phyloP scores from a whole-genome alignment of 1,139 yeast species.

The Torulaspora pretoriensis region DNA sequence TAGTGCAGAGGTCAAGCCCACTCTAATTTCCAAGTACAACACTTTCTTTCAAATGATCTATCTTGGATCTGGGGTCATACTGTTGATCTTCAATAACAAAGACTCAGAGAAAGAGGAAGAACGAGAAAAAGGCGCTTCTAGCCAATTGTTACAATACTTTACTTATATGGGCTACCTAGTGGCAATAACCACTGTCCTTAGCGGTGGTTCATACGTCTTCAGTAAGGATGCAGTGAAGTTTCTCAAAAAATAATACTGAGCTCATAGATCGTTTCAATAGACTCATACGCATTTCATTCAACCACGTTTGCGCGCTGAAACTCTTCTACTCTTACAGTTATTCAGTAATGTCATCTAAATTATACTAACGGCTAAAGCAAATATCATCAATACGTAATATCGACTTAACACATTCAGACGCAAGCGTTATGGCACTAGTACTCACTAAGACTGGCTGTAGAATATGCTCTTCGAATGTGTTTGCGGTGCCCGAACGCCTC shows the following conservation, averaged over 20 bases:
- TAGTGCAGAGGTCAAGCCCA: constrained; percentile 85
- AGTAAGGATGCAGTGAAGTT: constrained; percentile 63
- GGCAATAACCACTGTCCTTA: constrained; percentile 68
- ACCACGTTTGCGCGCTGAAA: not conserved
- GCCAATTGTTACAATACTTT: constrained; percentile 18
- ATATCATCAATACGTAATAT: constrained; percentile 95
- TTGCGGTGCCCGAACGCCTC: constrained; percentile 88
- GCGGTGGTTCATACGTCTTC: constrained; percentile 75
- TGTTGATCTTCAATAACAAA: constrained; percentile 33
- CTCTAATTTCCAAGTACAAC: constrained; percentile 79
- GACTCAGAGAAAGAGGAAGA: constrained; percentile 19
- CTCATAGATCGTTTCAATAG: not conserved
- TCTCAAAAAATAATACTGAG: constrained; percentile 26
- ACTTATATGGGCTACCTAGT: constrained; percentile 54
- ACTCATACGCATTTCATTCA: constrained; percentile 1
- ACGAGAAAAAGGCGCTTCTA: constrained; percentile 7
- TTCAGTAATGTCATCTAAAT: constrained; percentile 4
- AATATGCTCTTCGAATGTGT: constrained; percentile 89
- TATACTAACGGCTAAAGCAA: constrained; percentile 63
- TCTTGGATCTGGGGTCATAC: constrained; percentile 67
- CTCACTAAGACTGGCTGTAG: constrained; percentile 93
- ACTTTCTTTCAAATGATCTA: constrained; percentile 91
- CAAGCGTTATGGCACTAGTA: constrained; percentile 88
- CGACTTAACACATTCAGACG: constrained; percentile 94
- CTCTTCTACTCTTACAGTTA: not conserved